Evolutionary conservation across 805 yeast genomes (phyloP).

Genomic region (Priceomyces medius): DNA sequence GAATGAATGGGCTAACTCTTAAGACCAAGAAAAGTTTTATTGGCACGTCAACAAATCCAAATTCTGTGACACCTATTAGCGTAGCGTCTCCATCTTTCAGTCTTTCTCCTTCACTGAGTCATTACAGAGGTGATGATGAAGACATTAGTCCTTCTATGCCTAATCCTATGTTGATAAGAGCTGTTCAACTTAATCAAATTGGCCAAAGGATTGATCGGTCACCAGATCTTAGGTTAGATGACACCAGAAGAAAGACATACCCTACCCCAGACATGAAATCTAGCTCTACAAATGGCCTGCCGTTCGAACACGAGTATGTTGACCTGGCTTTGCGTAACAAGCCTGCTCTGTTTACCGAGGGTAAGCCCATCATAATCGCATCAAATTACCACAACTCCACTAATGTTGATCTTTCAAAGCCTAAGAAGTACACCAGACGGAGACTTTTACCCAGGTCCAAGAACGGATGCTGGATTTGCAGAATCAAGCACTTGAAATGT

Average conservation of each 20-base stretch:
- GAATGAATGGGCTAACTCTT: slow-evolving; percentile 13
- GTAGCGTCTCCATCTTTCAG: slow-evolving; percentile 13
- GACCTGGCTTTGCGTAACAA: slow-evolving; percentile 5
- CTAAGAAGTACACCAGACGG: slow-evolving; percentile 39
- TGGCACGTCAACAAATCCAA: slow-evolving; percentile 9
- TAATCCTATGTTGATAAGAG: slow-evolving; percentile 2
- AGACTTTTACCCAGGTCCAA: slow-evolving; percentile 41
- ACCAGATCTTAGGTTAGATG: slow-evolving; percentile 6
- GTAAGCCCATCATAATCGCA: slow-evolving; percentile 1
- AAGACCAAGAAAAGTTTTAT: slow-evolving; percentile 17
- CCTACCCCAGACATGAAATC: slow-evolving; percentile 8
- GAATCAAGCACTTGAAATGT: slow-evolving; percentile 46
- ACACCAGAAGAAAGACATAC: slow-evolving; percentile 16
- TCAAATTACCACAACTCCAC: slow-evolving; percentile 1
- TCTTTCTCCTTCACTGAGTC: slow-evolving; percentile 20
- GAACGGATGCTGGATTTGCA: slow-evolving; percentile 47
- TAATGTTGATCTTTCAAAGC: slow-evolving; percentile 9
- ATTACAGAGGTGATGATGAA: slow-evolving; percentile 19
- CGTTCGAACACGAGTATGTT: slow-evolving; percentile 6
- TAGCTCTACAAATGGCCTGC: slow-evolving; percentile 9
- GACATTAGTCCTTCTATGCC: slow-evolving; percentile 1
- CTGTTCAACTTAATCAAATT: slow-evolving; percentile 1
- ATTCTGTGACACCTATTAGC: slow-evolving; percentile 9
- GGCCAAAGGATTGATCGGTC: background rate
- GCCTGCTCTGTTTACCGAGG: slow-evolving; percentile 5